Conservation (phyloP, 2,329 filamentous ascomycete genomes). For the Emergomyces orientalis region DNA sequence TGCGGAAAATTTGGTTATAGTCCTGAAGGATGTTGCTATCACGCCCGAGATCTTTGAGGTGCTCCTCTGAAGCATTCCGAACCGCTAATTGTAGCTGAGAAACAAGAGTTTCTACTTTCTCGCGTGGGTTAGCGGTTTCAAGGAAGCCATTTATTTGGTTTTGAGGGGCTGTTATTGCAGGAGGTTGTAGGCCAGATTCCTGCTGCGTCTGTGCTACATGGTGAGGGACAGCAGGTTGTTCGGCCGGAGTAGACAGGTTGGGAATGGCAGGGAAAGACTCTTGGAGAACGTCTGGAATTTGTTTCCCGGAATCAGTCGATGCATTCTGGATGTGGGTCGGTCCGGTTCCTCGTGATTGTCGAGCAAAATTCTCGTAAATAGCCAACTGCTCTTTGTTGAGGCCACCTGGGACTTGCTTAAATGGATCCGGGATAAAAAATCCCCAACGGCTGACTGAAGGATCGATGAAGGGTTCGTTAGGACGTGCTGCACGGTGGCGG, state of each 20-base stretch:
- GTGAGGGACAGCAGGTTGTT: constrained; percentile 52
- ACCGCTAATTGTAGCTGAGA: constrained; percentile 48
- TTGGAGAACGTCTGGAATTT: constrained; percentile 54
- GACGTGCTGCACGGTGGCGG: constrained; percentile 62
- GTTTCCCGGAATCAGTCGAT: constrained; percentile 51
- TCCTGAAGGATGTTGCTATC: constrained; percentile 48
- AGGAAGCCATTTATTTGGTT: constrained; percentile 53
- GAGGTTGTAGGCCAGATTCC: constrained; percentile 32
- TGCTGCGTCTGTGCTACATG: constrained; percentile 46
- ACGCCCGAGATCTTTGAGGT: constrained; percentile 48
- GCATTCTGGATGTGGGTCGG: constrained; percentile 46
- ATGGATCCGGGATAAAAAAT: constrained; percentile 86
- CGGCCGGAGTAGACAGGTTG: constrained; percentile 53
- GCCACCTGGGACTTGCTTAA: constrained; percentile 71
- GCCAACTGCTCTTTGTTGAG: constrained; percentile 87
- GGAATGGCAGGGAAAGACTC: constrained; percentile 52
- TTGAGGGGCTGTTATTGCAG: constrained; percentile 31
- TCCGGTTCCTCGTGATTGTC: constrained; percentile 62
- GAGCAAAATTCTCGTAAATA: constrained; percentile 92
- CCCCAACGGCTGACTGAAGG: constrained; percentile 79
- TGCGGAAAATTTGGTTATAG: constrained; percentile 48
- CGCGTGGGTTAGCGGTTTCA: constrained; percentile 45
- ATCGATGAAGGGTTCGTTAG: constrained; percentile 78
- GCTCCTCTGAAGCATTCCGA: constrained; percentile 49
- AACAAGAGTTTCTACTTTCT: constrained; percentile 47